phyloP scores from a whole-genome alignment of 2,329 filamentous ascomycete genomes.

The Pseudogymnoascus sp. region DNA sequence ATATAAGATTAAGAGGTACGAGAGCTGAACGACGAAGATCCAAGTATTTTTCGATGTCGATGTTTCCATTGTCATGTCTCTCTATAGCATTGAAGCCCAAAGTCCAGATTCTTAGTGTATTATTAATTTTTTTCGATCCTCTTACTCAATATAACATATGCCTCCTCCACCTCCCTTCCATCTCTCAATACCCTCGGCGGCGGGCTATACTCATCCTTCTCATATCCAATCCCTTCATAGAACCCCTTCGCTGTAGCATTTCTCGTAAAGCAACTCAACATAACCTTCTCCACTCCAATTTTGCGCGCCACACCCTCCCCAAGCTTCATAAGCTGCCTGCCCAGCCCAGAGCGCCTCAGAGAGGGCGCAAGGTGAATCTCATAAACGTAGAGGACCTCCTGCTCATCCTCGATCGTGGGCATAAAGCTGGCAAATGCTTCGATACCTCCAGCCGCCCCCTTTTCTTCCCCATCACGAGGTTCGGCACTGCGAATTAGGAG shows the following conservation, averaged over 20 bases:
- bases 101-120: neutral
- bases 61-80: too few relatives aligned
- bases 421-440: slow-evolving; percentile 58
- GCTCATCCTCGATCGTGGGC: slow-evolving; percentile 59
- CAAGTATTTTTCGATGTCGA: too few relatives aligned
- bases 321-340: slow-evolving; percentile 48
- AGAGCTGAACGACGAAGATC: too few relatives aligned
- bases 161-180: slow-evolving; percentile 44
- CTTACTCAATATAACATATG: slow-evolving; percentile 55
- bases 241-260: slow-evolving; percentile 51
- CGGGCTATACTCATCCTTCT: slow-evolving; percentile 47
- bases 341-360: slow-evolving; percentile 55
- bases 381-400: slow-evolving; percentile 67
- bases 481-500: slow-evolving; percentile 44
- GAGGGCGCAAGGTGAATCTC: slow-evolving; percentile 59
- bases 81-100: neutral
- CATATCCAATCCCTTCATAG: slow-evolving; percentile 53
- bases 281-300: slow-evolving; percentile 53
- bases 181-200: slow-evolving; percentile 42
- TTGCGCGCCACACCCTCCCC: slow-evolving; percentile 44
- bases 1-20: too few relatives aligned
- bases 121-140: slow-evolving; percentile 19
- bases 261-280: slow-evolving; percentile 63
- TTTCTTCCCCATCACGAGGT: slow-evolving; percentile 15
- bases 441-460: slow-evolving; percentile 22